Evolutionary conservation across 2,329 filamentous ascomycete genomes (phyloP).

Genomic region (Penicillium hordei): DNA sequence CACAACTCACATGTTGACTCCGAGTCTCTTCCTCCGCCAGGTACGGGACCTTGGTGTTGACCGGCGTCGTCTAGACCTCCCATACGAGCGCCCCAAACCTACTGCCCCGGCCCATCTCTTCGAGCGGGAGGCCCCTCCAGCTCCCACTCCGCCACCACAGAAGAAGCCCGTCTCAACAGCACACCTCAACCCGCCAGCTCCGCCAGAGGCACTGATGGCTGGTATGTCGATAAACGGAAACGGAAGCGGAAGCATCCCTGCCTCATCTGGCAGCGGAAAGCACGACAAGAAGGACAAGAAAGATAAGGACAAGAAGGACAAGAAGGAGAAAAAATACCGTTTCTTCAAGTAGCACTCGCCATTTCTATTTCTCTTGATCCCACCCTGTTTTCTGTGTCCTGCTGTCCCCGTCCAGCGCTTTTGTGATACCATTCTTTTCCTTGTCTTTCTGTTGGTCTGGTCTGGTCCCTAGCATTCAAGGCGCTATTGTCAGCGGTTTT

Average conservation of each 20-base stretch:
- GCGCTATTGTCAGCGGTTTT: constrained; percentile 14
- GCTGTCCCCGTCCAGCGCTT: constrained; percentile 26
- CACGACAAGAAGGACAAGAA: constrained; percentile 47
- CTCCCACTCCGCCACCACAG: constrained; percentile 43
- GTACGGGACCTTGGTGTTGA: constrained; percentile 75
- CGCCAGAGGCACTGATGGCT: constrained; percentile 37
- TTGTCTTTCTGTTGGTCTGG: constrained; percentile 16
- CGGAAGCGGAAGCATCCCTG: constrained; percentile 27
- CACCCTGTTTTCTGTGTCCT: constrained; percentile 3
- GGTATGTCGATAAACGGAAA: constrained; percentile 39
- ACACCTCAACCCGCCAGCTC: constrained; percentile 28
- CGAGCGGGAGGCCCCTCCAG: constrained; percentile 63
- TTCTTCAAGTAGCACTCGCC: constrained; percentile 47
- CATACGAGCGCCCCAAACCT: constrained; percentile 74
- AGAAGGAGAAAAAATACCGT: constrained; percentile 59
- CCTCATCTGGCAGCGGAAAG: constrained; percentile 23
- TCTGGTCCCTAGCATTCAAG: constrained; percentile 19
- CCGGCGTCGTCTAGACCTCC: constrained; percentile 74
- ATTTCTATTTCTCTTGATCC: background rate
- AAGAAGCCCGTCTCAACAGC: constrained; percentile 23
- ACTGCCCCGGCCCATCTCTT: constrained; percentile 83
- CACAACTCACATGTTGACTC: constrained; percentile 90
- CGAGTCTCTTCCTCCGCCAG: constrained; percentile 78
- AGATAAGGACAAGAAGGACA: constrained; percentile 56
- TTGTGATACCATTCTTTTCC: constrained; percentile 38